Evolutionary conservation across 2,329 filamentous ascomycete species (phyloP), one percentile per base, ranked within the genome.

Genomic region (Metarhizium robertsii): DNA sequence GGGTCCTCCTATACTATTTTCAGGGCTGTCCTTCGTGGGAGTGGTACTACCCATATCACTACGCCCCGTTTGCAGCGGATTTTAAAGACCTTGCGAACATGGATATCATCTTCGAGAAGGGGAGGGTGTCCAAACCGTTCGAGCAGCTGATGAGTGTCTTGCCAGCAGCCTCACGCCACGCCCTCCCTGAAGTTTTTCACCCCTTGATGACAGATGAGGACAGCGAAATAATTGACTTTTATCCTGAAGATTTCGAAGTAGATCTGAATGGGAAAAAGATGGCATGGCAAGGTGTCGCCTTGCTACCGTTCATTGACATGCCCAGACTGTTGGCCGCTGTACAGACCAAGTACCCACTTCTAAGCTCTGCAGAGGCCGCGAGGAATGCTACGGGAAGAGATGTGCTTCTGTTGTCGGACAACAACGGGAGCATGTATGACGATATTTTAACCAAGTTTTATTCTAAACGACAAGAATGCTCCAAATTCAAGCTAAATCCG

Each of bases 11-110:
- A 40, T 99, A 99, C 72, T 99, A 99, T 70, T 96, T 96, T 71
- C 94, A 99, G 71, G 94, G 94, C 30, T 99, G 94, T 65, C 91
- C 94, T 25, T 96, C 91, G 0, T 99, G 95, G 94, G 95, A 92
- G 53, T 99, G 94, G 94, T 99, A 94, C 69, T 99, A 96, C 67
- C 94, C 94, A 0, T 95, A 97, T 66, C 94, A 99, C 68, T 99
- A 99, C 68, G 95, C 94, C 1, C 94, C 95, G 3, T 99, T 99
- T 68, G 94, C 94, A 2, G 88, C 91, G 53, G 94, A 99, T 70
- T 99, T 99, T 69, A 86, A 88, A 57, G 86, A 92, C 55, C 78
- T 99, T 49, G 82, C 79, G 53, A 85, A 90, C 62, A 84, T 96
- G 77, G 79, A 88, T 36, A 83, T 96, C 61, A 76, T 80, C 18